A percentile compares a stretch with the other conserved stretches of the same genome.
These are phyloP conservation scores for Aspergillus amoenus DNA, from an alignment of 2,329 filamentous ascomycete species.

Conservation along the genomic window DNA sequence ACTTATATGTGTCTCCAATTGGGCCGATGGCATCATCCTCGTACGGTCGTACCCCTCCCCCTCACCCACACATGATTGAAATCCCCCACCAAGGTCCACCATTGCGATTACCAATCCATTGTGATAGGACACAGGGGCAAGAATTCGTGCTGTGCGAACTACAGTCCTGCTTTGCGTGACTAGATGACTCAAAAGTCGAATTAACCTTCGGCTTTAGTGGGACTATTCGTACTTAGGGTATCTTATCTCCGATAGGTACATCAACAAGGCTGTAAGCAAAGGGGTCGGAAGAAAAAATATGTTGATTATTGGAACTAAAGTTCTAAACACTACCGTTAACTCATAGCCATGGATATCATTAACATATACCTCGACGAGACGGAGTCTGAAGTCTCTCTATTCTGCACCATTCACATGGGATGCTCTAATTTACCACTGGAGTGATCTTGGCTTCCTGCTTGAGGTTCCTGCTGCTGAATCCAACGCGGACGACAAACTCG, in stretches of 20 bases:
- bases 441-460: background rate
- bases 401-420: background rate
- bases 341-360: background rate
- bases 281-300: background rate
- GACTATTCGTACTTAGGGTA: background rate
- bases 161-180: conserved; percentile 2
- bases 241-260: too few relatives aligned
- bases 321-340: too few relatives aligned
- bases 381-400: too few relatives aligned
- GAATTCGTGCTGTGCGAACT: background rate
- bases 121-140: conserved; percentile 10
- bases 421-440: background rate
- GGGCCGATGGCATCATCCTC: background rate
- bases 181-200: conserved; percentile 2
- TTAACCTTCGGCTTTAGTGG: background rate
- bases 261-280: too few relatives aligned
- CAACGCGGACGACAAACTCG: conserved; percentile 15
- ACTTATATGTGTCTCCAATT: background rate
- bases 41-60: background rate
- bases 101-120: conserved; percentile 5
- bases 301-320: background rate
- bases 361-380: background rate
- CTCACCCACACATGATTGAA: background rate
- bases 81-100: conserved; percentile 13
- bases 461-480: conserved; percentile 19